phyloP scores from a whole-genome alignment of 768 basidiomycete genomes.

The Leucocoprinus birnbaumii region DNA sequence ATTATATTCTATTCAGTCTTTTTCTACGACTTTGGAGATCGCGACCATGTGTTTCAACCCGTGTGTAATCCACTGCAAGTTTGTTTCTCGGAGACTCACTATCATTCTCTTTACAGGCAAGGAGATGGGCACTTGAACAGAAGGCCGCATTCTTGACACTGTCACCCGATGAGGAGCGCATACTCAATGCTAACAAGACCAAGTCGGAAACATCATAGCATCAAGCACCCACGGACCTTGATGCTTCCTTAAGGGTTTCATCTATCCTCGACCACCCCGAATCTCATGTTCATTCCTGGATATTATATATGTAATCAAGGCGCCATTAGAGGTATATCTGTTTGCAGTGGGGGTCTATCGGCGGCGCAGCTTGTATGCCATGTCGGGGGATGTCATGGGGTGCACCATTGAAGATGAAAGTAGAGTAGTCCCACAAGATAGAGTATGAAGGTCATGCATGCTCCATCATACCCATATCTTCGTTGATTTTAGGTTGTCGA shows the following conservation, averaged over 20 bases:
- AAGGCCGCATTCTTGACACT: conserved; percentile 55
- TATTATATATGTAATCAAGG: not conserved
- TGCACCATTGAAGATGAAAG: too few species aligned
- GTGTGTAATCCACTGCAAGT: conserved; percentile 45
- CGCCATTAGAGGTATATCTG: not conserved
- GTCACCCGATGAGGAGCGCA: conserved; percentile 52
- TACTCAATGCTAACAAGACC: conserved; percentile 22
- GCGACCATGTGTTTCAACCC: conserved; percentile 68
- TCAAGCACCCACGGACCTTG: too few species aligned
- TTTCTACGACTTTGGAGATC: conserved; percentile 65
- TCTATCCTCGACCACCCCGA: not conserved
- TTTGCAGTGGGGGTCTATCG: not conserved
- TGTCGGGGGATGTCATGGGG: not conserved
- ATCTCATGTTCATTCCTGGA: not conserved
- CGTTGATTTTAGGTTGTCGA: too few species aligned
- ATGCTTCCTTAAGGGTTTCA: not conserved
- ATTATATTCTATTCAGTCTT: conserved; percentile 57
- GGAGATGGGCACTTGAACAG: conserved; percentile 53
- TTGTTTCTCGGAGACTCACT: conserved; percentile 10
- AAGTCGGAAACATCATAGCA: conserved; percentile 4
- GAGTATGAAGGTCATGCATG: too few species aligned
- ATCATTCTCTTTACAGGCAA: conserved; percentile 32
- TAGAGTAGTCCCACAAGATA: too few species aligned
- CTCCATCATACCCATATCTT: too few species aligned
- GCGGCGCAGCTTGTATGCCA: not conserved